Conservation (phyloP, 495 filamentous ascomycete genomes). For the Aspergillus steynii region DNA sequence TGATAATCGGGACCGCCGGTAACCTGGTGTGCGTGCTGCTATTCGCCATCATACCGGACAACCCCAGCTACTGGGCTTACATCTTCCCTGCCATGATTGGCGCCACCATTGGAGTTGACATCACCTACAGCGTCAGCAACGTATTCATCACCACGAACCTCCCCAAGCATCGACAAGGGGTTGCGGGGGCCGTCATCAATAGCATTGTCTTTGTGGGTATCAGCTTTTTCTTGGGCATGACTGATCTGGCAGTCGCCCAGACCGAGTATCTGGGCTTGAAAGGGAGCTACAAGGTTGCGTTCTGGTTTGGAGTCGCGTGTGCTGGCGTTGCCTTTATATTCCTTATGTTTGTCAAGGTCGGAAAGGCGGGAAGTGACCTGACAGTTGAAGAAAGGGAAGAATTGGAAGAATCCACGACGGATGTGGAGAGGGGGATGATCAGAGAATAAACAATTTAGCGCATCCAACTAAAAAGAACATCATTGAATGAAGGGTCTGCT, state of each 20-base stretch:
- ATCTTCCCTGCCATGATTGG: conserved; percentile 16
- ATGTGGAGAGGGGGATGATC: not conserved
- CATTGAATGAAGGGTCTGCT: too few species aligned
- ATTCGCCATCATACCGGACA: conserved; percentile 13
- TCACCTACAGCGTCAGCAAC: conserved; percentile 17
- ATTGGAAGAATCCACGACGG: not conserved
- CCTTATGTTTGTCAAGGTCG: conserved; percentile 7
- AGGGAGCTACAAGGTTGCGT: conserved; percentile 15
- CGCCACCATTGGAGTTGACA: conserved; percentile 11
- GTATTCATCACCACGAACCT: conserved; percentile 17
- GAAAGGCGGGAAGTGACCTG: conserved; percentile 9
- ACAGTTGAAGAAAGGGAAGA: conserved; percentile 15
- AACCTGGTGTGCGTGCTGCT: conserved; percentile 10
- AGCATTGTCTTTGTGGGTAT: conserved; percentile 16
- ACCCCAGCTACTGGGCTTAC: conserved; percentile 16
- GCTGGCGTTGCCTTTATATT: conserved; percentile 10
- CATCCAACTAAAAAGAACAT: not conserved
- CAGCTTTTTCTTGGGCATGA: conserved; percentile 14
- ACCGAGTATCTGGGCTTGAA: conserved; percentile 6
- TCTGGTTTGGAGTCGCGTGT: conserved; percentile 16
- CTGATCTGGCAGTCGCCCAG: conserved; percentile 10
- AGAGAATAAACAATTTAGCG: not conserved
- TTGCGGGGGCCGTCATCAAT: conserved; percentile 14
- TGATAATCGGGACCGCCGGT: conserved; percentile 7
- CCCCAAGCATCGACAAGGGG: conserved; percentile 11